Evolutionary conservation across 2,329 filamentous ascomycete genomes (phyloP), one percentile per base, ranked within the genome.

Genomic region (Myriosclerotinia curreyana): DNA sequence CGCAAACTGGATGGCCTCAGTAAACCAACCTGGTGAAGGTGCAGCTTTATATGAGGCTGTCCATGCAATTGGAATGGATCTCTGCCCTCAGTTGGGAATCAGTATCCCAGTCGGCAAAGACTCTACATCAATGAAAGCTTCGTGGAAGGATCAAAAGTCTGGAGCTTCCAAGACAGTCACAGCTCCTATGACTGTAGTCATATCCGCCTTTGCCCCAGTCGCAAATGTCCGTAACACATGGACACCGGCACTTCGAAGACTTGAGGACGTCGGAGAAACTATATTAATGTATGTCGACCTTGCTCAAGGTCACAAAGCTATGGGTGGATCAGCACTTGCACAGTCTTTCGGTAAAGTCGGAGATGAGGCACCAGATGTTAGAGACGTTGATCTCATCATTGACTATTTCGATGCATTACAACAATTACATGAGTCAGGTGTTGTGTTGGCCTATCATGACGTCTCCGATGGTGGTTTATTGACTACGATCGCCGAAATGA

Each of bases 1-100:
- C 3, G 94, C 94, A 58, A 98, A 99, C 79, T 99, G 94, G 94
- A 98, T 98, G 95, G 93, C 92, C 3, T 94, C 94, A n/a, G 91
- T 93, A 66, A 92, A 87, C 74, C 92, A 97, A 75, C 88, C 91
- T 28, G 95, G 95, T 54, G 95, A 99, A 77, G 93, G 92, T 49
- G 93, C 94, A 48, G 92, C 89, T 20, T 82, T 98, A 40, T 98
- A 96, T 73, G 92, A 97, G 76, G 95, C 93, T 38, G 95, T 97
- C 2, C 85, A 96, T 74, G 92, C 94, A 12, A 92, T 97, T 65
- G 93, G 93, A 56, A 89, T 96, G 85, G 90, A 96, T 55, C 81
- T 99, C 11, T 99, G 95, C 77, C 92, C 92, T 2, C 83, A 90
- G 71, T 82, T 98, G n/a, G 92, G 91, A 42, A 86, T 99, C 66